Conservation (phyloP, 768 basidiomycete species). For the Nidularia pulvinata region DNA sequence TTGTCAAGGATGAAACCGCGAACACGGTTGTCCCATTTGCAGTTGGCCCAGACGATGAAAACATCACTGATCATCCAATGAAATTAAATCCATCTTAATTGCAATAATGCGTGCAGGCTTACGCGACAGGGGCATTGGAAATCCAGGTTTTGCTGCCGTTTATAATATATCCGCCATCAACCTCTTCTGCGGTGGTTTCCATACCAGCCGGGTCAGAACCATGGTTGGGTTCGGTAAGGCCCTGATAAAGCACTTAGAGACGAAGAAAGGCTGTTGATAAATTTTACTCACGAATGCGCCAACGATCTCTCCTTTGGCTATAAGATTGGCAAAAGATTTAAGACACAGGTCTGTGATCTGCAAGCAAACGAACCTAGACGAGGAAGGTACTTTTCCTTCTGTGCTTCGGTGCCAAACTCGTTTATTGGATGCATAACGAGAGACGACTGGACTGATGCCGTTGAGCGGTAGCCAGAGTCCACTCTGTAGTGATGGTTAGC, state of each 20-base stretch:
- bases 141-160: constrained; percentile 99
- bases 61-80: constrained; percentile 55
- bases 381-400: constrained; percentile 92
- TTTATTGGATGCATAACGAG: constrained; percentile 96
- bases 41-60: constrained; percentile 93
- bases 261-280: background rate
- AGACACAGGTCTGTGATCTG: background rate
- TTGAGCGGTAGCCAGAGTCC: constrained; percentile 96
- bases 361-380: constrained; percentile 55
- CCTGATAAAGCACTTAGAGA: constrained; percentile 41
- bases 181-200: constrained; percentile 90
- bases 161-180: constrained; percentile 81
- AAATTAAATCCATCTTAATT: background rate
- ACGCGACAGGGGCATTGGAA: constrained; percentile 91
- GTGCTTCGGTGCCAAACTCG: constrained; percentile 85
- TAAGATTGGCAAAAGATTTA: background rate
- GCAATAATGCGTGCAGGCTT: constrained; percentile 21
- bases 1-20: constrained; percentile 93
- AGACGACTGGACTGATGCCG: constrained; percentile 93
- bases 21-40: constrained; percentile 91
- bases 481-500: constrained; percentile 46
- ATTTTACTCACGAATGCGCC: constrained; percentile 85
- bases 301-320: constrained; percentile 82
- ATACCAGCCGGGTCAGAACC: constrained; percentile 98
- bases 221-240: constrained; percentile 95